Conservation (phyloP, 228 moss, liverwort and hornwort genomes). For the Sphagnum fallax region DNA sequence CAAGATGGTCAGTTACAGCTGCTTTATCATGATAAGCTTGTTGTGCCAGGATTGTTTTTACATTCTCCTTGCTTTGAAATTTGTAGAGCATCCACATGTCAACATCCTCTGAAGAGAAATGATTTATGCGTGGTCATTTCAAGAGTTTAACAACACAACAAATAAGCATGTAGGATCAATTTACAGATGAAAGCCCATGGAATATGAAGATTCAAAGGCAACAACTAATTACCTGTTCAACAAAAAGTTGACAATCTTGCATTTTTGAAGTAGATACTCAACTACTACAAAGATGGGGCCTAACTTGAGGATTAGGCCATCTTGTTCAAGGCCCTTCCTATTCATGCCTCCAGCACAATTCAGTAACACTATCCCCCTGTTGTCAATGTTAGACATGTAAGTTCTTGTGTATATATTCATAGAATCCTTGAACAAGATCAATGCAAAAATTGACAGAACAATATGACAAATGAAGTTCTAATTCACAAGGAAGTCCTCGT, state of each 20-base stretch:
- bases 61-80: slow-evolving; percentile 86
- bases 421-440: too few relatives aligned
- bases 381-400: slow-evolving; percentile 9
- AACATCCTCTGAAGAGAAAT: slow-evolving; percentile 3
- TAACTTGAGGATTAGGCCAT: slow-evolving; percentile 74
- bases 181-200: too few relatives aligned
- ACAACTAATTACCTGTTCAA: slow-evolving; percentile 58
- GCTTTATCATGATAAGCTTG: slow-evolving; percentile 86
- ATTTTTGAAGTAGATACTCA: slow-evolving; percentile 76
- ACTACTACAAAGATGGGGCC: slow-evolving; percentile 83
- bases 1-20: slow-evolving; percentile 90
- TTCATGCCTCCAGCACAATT: slow-evolving; percentile 99
- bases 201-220: too few relatives aligned
- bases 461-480: too few relatives aligned
- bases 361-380: slow-evolving; percentile 86
- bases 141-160: too few relatives aligned
- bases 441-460: too few relatives aligned
- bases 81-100: slow-evolving; percentile 25
- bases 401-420: too few relatives aligned
- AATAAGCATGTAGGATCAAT: too few relatives aligned
- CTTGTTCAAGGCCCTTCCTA: slow-evolving; percentile 89
- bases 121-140: too few relatives aligned
- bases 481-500: too few relatives aligned
- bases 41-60: slow-evolving; percentile 84
- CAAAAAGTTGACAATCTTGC: slow-evolving; percentile 67